phyloP scores from a whole-genome alignment of 2,329 filamentous ascomycete genomes.

The Penicillium sp. region DNA sequence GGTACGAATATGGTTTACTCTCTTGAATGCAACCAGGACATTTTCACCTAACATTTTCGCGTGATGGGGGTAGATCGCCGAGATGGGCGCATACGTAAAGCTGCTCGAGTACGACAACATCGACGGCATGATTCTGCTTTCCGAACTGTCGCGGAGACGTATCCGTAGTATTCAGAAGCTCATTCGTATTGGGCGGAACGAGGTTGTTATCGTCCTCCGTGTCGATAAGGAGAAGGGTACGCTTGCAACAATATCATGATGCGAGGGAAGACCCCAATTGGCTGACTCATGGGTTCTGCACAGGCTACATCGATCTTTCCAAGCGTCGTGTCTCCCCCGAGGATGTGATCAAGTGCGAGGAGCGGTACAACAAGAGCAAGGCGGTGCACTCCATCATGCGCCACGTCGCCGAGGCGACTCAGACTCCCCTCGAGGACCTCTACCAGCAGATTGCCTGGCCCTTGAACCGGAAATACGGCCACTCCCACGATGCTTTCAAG shows the following conservation, averaged over 20 bases:
- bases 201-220: conserved; percentile 96
- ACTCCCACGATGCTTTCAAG: conserved; percentile 98
- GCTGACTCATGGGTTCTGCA: conserved; percentile 30
- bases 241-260: conserved; percentile 29
- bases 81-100: conserved; percentile 99
- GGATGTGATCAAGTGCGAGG: conserved; percentile 97
- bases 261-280: conserved; percentile 2
- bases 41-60: conserved; percentile 24
- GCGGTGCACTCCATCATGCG: conserved; percentile 99
- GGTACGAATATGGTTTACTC: conserved; percentile 55
- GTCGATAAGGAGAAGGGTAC: conserved; percentile 98
- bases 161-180: conserved; percentile 99
- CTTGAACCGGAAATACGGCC: conserved; percentile 95
- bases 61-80: conserved; percentile 73
- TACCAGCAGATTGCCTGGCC: conserved; percentile 98
- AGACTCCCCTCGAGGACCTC: conserved; percentile 88
- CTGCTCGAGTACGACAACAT: conserved; percentile 99
- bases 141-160: conserved; percentile 95
- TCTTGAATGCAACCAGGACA: not conserved
- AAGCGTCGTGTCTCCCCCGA: conserved; percentile 98
- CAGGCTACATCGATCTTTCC: conserved; percentile 95
- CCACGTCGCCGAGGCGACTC: conserved; percentile 96
- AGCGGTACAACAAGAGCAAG: conserved; percentile 99
- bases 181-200: conserved; percentile 95
- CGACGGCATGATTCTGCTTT: conserved; percentile 99